Evolutionary conservation across 345 rosid species (phyloP), one percentile per base, ranked within the genome.

Genomic region (Boechera stricta): DNA sequence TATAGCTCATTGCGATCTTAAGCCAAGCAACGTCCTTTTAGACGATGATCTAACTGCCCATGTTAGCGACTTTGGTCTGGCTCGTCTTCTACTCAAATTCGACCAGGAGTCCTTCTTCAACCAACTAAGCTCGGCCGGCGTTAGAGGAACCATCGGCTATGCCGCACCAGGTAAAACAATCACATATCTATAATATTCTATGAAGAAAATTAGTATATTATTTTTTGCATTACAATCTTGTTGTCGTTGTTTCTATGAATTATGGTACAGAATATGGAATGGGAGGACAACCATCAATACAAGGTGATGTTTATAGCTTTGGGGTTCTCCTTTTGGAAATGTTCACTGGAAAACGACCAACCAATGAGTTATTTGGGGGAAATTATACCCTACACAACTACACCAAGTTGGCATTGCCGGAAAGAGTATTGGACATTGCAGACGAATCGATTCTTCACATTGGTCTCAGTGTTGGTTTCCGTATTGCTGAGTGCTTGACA

Each of bases 211-310:
- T 2, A 28, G 29, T 28, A 28, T 28, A 2, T 28, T 28, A 0
- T 28, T 28, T 28, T 28, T 2, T 28, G 3, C 29, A 28, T 28
- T 28, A 28, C 29, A 28, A 28, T 28, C 2, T 28, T 28, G 29
- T 28, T 28, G 29, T 0, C 29, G 29, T 28, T 28, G 7, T 47
- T n/a, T 51, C 5, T 8, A 0, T 51, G 28, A 51, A 51, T 41
- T 9, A 41, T 67, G 18, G 15, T 63, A 51, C 71, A 72, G 80
- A 80, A 67, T 83, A 83, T 58, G 84, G 84, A 47, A 77, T 54
- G 64, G 82, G 82, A 38, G 47, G 74, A 3, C 61, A 67, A 3
- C 72, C 78, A 36, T 72, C 84, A 49, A 48, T 32, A 65, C 5
- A 47, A 0, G 69, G 69, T 16, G 69, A 65, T 31, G n/a, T 31